A percentile compares a stretch with the other conserved stretches of the same genome.
phyloP scores from a whole-genome alignment of 1,284 basidiomycete genomes.

The Malassezia arunalokei region DNA sequence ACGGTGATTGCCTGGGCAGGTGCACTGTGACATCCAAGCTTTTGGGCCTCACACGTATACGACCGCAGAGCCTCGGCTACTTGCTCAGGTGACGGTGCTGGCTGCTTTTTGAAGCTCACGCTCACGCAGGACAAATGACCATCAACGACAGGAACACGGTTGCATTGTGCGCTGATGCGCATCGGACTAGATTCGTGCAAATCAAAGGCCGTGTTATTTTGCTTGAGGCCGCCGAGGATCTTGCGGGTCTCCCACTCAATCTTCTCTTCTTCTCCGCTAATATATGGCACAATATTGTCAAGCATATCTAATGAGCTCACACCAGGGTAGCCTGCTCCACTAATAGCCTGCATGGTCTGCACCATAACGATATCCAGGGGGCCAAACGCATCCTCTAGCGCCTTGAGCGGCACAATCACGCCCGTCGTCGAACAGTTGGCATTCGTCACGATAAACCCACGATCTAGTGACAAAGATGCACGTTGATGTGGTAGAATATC shows the following conservation, averaged over 20 bases:
- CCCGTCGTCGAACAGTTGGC: slow-evolving; percentile 98
- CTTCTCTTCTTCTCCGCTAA: slow-evolving; percentile 75
- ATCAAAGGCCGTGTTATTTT: slow-evolving; percentile 55
- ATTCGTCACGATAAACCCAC: slow-evolving; percentile 94
- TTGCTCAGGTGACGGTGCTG: slow-evolving; percentile 74
- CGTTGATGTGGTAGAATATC: slow-evolving; percentile 70
- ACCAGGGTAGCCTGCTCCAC: slow-evolving; percentile 91
- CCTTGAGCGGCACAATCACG: slow-evolving; percentile 78
- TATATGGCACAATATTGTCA: slow-evolving; percentile 93
- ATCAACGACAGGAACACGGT: slow-evolving; percentile 82
- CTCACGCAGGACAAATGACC: slow-evolving; percentile 81
- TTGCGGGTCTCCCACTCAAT: slow-evolving; percentile 97
- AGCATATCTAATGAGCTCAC: slow-evolving; percentile 79
- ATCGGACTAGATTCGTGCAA: slow-evolving; percentile 69
- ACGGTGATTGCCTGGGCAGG: slow-evolving; percentile 77
- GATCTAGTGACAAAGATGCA: slow-evolving; percentile 52
- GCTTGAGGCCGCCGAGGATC: slow-evolving; percentile 61
- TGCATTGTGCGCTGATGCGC: slow-evolving; percentile 78
- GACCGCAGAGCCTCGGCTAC: slow-evolving; percentile 66
- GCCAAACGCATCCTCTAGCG: slow-evolving; percentile 82
- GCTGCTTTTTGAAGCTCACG: slow-evolving; percentile 66
- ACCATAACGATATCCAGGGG: slow-evolving; percentile 79
- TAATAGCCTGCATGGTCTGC: slow-evolving; percentile 95
- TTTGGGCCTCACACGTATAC: slow-evolving; percentile 67
- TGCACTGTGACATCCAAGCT: slow-evolving; percentile 71